Percentiles rank a stretch among this genome's conserved stretches.
These are phyloP conservation scores for Rachicladosporium sp. DNA, from an alignment of 2,329 filamentous ascomycete genomes.

Conservation along the genomic window DNA sequence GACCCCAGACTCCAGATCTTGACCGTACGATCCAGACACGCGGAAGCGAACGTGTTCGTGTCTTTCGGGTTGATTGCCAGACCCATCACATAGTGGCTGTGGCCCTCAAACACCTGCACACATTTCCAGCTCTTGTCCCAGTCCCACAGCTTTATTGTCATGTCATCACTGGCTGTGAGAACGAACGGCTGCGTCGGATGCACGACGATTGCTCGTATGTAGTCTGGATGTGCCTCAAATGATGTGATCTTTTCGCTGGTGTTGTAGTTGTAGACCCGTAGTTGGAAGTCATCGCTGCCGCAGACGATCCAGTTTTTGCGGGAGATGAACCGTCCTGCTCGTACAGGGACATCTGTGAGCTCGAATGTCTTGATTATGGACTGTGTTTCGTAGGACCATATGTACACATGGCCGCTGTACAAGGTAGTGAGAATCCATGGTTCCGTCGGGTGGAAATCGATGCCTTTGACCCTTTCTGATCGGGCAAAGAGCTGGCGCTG, in stretches of 20 bases:
- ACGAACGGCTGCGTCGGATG: slow-evolving; percentile 94
- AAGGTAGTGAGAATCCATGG: slow-evolving; percentile 92
- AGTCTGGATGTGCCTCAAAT: slow-evolving; percentile 96
- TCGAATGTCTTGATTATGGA: slow-evolving; percentile 98
- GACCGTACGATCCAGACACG: slow-evolving; percentile 89
- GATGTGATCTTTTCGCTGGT: slow-evolving; percentile 96
- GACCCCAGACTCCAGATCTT: slow-evolving; percentile 97
- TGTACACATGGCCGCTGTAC: slow-evolving; percentile 97
- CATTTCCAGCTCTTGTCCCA: slow-evolving; percentile 99
- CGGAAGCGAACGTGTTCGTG: slow-evolving; percentile 52
- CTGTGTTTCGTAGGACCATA: slow-evolving; percentile 96
- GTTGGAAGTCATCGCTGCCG: slow-evolving; percentile 82
- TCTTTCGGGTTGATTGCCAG: slow-evolving; percentile 96
- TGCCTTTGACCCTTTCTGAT: slow-evolving; percentile 91
- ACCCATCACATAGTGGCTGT: slow-evolving; percentile 94
- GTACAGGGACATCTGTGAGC: slow-evolving; percentile 93
- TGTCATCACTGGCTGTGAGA: slow-evolving; percentile 91
- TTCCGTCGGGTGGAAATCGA: slow-evolving; percentile 94
- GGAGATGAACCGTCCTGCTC: slow-evolving; percentile 89
- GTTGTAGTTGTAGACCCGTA: slow-evolving; percentile 97
- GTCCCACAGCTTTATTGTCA: slow-evolving; percentile 98
- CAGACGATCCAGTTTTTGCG: slow-evolving; percentile 77
- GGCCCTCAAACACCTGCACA: slow-evolving; percentile 90
- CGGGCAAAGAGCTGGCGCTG: slow-evolving; percentile 75
- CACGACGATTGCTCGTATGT: slow-evolving; percentile 91